Evolutionary conservation across 805 yeast genomes (phyloP), one percentile per base, ranked within the genome.

Genomic region (Candida sithepensis): DNA sequence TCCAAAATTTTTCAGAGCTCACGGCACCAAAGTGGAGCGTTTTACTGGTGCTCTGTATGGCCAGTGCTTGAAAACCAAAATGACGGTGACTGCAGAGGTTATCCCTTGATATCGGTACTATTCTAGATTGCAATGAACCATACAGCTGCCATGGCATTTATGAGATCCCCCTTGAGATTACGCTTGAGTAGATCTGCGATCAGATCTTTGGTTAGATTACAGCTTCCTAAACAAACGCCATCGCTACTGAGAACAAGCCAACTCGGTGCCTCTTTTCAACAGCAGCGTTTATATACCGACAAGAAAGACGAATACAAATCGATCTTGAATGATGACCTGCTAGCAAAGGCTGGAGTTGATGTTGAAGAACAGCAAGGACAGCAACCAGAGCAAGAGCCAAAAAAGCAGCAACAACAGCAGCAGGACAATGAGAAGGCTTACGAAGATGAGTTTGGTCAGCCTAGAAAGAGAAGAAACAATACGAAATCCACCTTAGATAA

Each of bases 281-380:
- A 46, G 22, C 14, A 18, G 30, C 57, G 64, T 46, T 47, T 41
- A n/a, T 61, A 58, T 42, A 44, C 60, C 7, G 55, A 54, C 13
- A 56, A 58, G 37, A 60, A 59, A 34, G 46, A 33, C 38, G 55
- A 67, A 45, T 64, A 65, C 32, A 60, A 78, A 53, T 77, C 87
- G 18, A 77, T 90, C 55, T 72, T 91, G 52, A 82, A 85, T 42
- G 96, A 91, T 52, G 96, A 90, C 61, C 60, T 90, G 60, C 74
- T 91, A 49, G 84, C 85, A 28, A 81, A 82, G 59, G 96, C 96
- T 12, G 97, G 97, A 34, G 80, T 90, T 47, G 92, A 88, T 47
- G 64, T 72, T 3, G 78, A 77, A 22, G 56, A 50, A 34, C 10
- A 24, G 47, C 51, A 19, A 41, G 32, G 20, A 43, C 52, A 39